Evolutionary conservation across 768 basidiomycete species (phyloP), one percentile per base, ranked within the genome.

Genomic region (Xanthoconium purpureum): DNA sequence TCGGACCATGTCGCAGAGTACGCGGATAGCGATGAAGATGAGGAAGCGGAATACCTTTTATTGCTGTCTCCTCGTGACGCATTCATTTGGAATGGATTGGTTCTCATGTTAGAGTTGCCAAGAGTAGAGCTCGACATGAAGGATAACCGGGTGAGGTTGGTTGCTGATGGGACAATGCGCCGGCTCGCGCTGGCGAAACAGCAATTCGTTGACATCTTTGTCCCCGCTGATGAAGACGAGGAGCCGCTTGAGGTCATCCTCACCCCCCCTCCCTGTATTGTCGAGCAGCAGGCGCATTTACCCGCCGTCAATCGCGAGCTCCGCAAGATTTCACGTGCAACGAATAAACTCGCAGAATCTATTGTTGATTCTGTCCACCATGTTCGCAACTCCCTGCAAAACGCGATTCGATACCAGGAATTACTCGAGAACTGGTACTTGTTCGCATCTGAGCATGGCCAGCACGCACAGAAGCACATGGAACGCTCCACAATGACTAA

Each of bases 401-500:
- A 80, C 42, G 78, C 83, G 1, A 74, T 75, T 35, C 86, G 82
- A 38, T 85, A 84, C 53, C 94, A 95, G 67, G 95, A 97, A 59
- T 75, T 94, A 38, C 77, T 94, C 54, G 91, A 91, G 61, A 95
- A 91, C 68, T 99, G 96, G 94, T 98, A 91, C 66, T 74, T 85
- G 29, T 98, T 97, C 67, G 94, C 94, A n/a, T 94, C 95, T 13
- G 94, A 98, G 62, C 93, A 97, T 68, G 94, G 94, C 2, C 86
- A 90, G 57, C 90, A 95, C 63, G 91, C 89, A 10, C 88, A 93
- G 64, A 85, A 87, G 61, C 85, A 90, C 69, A 91, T 97, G 87
- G 94, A 96, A 63, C 81, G 81, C 15, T 66, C 82, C 0, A 78
- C 84, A 0, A 70, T 87, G 51, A 75, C 80, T 62, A 87, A 88